These are phyloP conservation scores for Colletotrichum simmondsii DNA, from an alignment of 2,329 filamentous ascomycete genomes.

Conservation along the genomic window DNA sequence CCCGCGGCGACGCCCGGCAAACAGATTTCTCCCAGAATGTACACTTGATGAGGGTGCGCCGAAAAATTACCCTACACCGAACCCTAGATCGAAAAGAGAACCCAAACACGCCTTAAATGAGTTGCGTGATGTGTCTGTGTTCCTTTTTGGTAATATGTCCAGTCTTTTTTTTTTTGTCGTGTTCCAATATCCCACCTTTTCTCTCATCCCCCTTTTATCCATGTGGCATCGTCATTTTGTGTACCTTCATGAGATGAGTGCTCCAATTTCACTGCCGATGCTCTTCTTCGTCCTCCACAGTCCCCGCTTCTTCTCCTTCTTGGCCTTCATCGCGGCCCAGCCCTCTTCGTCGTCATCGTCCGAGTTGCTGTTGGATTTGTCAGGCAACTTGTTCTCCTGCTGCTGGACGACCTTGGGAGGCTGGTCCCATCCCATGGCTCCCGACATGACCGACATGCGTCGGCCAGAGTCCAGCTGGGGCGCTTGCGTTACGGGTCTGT, in stretches of 20 bases:
- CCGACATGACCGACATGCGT: conserved; percentile 52
- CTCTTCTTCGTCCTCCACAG: conserved; percentile 72
- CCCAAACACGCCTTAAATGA: conserved; percentile 5
- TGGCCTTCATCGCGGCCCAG: conserved; percentile 77
- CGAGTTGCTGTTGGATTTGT: conserved; percentile 53
- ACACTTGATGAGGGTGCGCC: conserved; percentile 13
- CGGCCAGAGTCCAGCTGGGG: conserved; percentile 43
- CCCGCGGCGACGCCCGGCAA: conserved; percentile 11
- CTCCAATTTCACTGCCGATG: conserved; percentile 58
- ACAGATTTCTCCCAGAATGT: conserved; percentile 26
- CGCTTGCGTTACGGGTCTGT: conserved; percentile 85
- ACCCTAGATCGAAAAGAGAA: not conserved
- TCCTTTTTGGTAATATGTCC: conserved; percentile 21
- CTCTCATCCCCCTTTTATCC: not conserved
- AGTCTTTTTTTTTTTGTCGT: conserved; percentile 24
- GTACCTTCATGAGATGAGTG: conserved; percentile 53
- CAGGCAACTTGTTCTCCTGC: conserved; percentile 39
- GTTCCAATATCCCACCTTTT: not conserved
- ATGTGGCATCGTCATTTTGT: not conserved
- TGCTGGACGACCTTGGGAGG: conserved; percentile 50
- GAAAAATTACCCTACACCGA: not conserved
- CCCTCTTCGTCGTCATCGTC: conserved; percentile 76
- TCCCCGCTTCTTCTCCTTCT: conserved; percentile 75
- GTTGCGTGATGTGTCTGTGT: not conserved
- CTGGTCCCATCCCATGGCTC: conserved; percentile 46